Percentiles rank a stretch among this genome's conserved stretches.
These are phyloP conservation scores for Penicillium longicatenatum DNA, from an alignment of 495 filamentous ascomycete genomes.

Conservation along the genomic window DNA sequence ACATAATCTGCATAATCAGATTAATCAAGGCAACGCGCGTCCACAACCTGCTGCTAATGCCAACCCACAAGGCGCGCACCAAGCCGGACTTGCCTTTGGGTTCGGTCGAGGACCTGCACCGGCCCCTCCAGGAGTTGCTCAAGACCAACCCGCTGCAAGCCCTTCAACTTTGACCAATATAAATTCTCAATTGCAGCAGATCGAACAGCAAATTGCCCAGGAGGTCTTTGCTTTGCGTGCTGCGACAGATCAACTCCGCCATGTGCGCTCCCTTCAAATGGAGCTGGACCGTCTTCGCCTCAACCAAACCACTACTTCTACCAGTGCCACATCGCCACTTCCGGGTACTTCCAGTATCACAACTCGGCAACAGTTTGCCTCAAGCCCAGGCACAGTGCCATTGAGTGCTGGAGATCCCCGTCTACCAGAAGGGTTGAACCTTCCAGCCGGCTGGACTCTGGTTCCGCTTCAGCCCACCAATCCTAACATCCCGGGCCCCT, in stretches of 20 bases:
- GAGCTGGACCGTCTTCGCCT: constrained; percentile 65
- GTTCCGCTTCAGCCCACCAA: constrained; percentile 63
- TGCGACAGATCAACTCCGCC: constrained; percentile 57
- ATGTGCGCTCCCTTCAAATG: constrained; percentile 57
- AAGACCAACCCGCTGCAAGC: constrained; percentile 4
- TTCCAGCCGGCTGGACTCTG: constrained; percentile 78
- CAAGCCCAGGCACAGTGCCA: constrained; percentile 38
- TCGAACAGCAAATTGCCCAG: constrained; percentile 66
- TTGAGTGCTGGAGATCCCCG: constrained; percentile 66
- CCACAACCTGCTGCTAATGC: constrained; percentile 36
- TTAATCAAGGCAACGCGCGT: constrained; percentile 43
- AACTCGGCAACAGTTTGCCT: constrained; percentile 31
- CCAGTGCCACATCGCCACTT: constrained; percentile 20
- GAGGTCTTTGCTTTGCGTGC: constrained; percentile 59
- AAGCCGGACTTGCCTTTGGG: constrained; percentile 48
- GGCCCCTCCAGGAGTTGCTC: constrained; percentile 12
- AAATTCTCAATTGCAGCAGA: constrained; percentile 58
- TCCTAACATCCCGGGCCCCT: constrained; percentile 2
- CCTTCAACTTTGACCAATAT: constrained; percentile 34
- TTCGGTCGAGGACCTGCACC: constrained; percentile 35
- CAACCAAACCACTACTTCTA: constrained; percentile 36
- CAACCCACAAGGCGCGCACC: constrained; percentile 35
- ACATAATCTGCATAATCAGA: constrained; percentile 53
- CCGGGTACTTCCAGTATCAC: constrained; percentile 23
- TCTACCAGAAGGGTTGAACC: constrained; percentile 68